phyloP scores from a whole-genome alignment of 495 filamentous ascomycete species.

The Podospora sp. region DNA sequence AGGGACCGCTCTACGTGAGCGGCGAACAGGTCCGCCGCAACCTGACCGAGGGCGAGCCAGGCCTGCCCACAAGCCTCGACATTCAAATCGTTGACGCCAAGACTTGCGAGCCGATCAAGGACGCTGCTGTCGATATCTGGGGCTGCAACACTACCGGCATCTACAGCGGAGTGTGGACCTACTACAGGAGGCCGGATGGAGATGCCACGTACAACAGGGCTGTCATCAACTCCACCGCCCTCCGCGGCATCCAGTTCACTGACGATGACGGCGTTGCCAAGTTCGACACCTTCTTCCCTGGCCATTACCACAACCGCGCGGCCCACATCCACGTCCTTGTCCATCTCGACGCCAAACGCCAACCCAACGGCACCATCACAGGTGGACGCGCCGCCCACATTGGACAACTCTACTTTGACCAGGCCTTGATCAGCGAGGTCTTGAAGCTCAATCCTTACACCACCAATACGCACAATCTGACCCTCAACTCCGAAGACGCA shows the following conservation, averaged over 20 bases:
- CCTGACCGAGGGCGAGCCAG: constrained; percentile 46
- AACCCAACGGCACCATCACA: constrained; percentile 54
- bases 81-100: constrained; percentile 58
- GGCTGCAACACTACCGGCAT: constrained; percentile 57
- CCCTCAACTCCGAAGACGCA: constrained; percentile 49
- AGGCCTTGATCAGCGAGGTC: constrained; percentile 55
- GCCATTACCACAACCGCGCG: constrained; percentile 51
- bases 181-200: neutral
- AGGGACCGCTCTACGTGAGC: constrained; percentile 57
- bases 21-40: constrained; percentile 52
- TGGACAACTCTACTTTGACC: constrained; percentile 62
- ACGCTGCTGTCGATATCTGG: constrained; percentile 59
- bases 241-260: constrained; percentile 54
- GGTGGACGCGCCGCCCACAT: constrained; percentile 52
- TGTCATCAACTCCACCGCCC: constrained; percentile 50
- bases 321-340: constrained; percentile 46
- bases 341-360: constrained; percentile 51
- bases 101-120: constrained; percentile 57
- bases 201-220: constrained; percentile 31
- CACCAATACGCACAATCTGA: constrained; percentile 53
- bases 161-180: constrained; percentile 54
- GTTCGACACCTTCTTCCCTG: constrained; percentile 58
- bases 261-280: constrained; percentile 52
- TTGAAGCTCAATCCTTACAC: constrained; percentile 57
- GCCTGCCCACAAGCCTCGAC: constrained; percentile 50